phyloP scores from a whole-genome alignment of 495 filamentous ascomycete species.

The Tuber brumale region DNA sequence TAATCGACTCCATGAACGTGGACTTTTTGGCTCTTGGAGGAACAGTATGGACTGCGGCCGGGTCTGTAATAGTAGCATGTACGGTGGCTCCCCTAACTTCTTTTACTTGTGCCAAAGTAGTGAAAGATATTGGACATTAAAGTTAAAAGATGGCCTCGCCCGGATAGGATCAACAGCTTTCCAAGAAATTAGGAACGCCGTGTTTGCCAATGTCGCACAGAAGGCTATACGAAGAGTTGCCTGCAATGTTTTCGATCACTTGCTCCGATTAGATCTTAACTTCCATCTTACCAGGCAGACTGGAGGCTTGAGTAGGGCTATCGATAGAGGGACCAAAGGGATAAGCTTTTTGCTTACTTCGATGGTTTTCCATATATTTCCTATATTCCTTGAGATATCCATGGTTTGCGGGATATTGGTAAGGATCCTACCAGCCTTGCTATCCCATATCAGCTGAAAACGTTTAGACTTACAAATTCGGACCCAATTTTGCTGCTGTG shows the following conservation, averaged over 20 bases:
- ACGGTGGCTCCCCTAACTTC: slow-evolving; percentile 38
- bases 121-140: slow-evolving; percentile 10
- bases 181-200: slow-evolving; percentile 86
- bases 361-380: slow-evolving; percentile 97
- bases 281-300: slow-evolving; percentile 94
- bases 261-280: slow-evolving; percentile 79
- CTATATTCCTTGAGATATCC: slow-evolving; percentile 85
- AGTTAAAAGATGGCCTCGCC: slow-evolving; percentile 64
- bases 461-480: slow-evolving; percentile 84
- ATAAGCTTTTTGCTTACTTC: slow-evolving; percentile 94
- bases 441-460: neutral
- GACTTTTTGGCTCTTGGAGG: slow-evolving; percentile 77
- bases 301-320: slow-evolving; percentile 85
- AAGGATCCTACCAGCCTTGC: slow-evolving; percentile 30
- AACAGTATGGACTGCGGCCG: slow-evolving; percentile 80
- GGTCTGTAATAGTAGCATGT: slow-evolving; percentile 85
- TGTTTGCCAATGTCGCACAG: slow-evolving; percentile 94
- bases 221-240: slow-evolving; percentile 91
- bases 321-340: slow-evolving; percentile 94
- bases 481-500: slow-evolving; percentile 81
- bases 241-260: slow-evolving; percentile 82
- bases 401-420: slow-evolving; percentile 89
- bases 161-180: slow-evolving; percentile 80
- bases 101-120: neutral
- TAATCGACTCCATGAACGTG: slow-evolving; percentile 94